Percentiles rank a stretch among this genome's conserved stretches.
Conservation (phyloP, 148 eudicot species). For the Camellia lanceoleosa region DNA sequence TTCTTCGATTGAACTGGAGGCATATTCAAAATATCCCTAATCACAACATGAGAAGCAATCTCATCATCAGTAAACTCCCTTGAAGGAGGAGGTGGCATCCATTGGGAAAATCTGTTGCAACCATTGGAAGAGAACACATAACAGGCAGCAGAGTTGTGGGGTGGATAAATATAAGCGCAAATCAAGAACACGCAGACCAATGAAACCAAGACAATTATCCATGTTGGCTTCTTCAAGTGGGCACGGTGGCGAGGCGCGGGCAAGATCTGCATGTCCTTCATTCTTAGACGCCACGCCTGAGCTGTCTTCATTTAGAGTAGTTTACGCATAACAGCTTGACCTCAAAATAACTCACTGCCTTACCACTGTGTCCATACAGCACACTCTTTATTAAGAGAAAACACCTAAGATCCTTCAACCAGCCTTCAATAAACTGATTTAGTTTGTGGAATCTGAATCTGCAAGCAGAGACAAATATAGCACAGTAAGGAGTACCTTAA, state of each 20-base stretch:
- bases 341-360: background rate
- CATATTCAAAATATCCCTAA: conserved; percentile 46
- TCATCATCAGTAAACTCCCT: conserved; percentile 63
- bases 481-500: background rate
- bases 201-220: conserved; percentile 61
- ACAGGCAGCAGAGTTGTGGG: conserved; percentile 52
- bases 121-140: conserved; percentile 59
- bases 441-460: conserved; percentile 6
- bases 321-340: conserved; percentile 18
- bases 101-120: conserved; percentile 49
- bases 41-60: conserved; percentile 51
- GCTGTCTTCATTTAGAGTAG: conserved; percentile 43
- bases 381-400: background rate
- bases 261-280: conserved; percentile 57
- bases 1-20: conserved; percentile 37
- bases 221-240: conserved; percentile 52
- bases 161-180: conserved; percentile 62
- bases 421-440: conserved; percentile 11
- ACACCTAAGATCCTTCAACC: background rate
- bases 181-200: conserved; percentile 54
- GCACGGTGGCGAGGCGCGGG: conserved; percentile 49
- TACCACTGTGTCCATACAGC: background rate
- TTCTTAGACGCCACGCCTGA: conserved; percentile 52
- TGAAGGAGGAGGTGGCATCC: conserved; percentile 50
- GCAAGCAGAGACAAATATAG: conserved; percentile 4